Base-by-base conservation (phyloP, 257 asterid species). In the Solanum medicagineum region DNA sequence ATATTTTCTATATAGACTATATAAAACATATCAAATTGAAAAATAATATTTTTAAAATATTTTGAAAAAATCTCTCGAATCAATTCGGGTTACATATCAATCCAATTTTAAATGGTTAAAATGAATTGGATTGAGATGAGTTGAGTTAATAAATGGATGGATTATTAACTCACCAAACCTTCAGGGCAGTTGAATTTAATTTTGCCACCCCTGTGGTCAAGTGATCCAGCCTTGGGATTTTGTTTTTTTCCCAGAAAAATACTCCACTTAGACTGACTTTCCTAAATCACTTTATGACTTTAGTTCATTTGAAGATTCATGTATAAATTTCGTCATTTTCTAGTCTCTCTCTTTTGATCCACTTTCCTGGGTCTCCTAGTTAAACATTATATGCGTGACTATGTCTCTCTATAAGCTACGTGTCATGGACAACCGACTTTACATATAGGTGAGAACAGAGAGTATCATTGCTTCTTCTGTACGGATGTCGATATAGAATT, bases 181-280 rank as follows among this genome's bases (percentile, higher is more conserved):
- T 29, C 3, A 29, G 3, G 32, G 0, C 32, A 29, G 32, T 29
- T 29, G 2, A 29, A 29, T 29, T 29, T 29, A 29, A 29, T 29
- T 29, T 29, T 29, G 32, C 3, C 32, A 29, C 32, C 32, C 32
- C 32, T 29, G 0, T 29, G 3, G 2, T 29, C 29, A 29, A 29
- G 29, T 29, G 87, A 85, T 87, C 91, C 95, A 90, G 93, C 90
- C 90, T 90, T 92, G 93, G 93, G 86, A 84, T 86, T 86, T 91
- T 89, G 90, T 93, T 42, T 84, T 87, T 88, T 88, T 90, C 77
- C 85, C 91, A 87, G 84, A 81, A 84, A 87, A 80, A 40, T 60
- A n/a, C 74, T 66, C 47, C 74, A 69, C 84, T 89, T 85, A 82
- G 89, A 84, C 11, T 17, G 71, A 84, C 77, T 81, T 74, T 80